Evolutionary conservation across 1,284 basidiomycete species (phyloP).

Genomic region (Xerocomus amazonicus): DNA sequence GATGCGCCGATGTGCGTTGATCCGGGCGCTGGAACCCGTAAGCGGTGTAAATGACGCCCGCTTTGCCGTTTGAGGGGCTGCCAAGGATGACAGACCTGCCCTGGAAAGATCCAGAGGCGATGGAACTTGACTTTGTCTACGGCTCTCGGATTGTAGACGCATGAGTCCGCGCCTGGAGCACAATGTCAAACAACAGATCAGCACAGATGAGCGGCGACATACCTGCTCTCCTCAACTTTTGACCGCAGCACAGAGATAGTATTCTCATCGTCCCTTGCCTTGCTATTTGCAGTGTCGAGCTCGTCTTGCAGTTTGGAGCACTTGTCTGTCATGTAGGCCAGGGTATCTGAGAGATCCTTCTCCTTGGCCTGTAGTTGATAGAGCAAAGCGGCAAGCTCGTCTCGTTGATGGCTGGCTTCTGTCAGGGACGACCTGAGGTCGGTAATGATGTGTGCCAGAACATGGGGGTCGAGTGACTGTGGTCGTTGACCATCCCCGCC

Average conservation of each 20-base stretch:
- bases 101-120: conserved; percentile 54
- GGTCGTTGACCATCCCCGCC: conserved; percentile 33
- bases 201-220: conserved; percentile 19
- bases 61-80: conserved; percentile 51
- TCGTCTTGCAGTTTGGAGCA: conserved; percentile 59
- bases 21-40: conserved; percentile 49
- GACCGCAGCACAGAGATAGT: conserved; percentile 75
- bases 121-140: conserved; percentile 56
- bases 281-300: conserved; percentile 54
- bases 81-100: conserved; percentile 38
- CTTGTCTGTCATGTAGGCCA: conserved; percentile 62
- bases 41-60: conserved; percentile 70
- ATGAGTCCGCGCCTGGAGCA: conserved; percentile 73
- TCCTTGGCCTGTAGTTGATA: conserved; percentile 51
- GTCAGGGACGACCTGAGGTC: conserved; percentile 60
- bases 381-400: conserved; percentile 53
- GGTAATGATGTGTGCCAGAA: conserved; percentile 69
- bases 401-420: conserved; percentile 63
- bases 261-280: conserved; percentile 75
- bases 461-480: conserved; percentile 65
- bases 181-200: conserved; percentile 1
- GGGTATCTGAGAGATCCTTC: conserved; percentile 54
- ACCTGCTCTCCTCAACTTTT: conserved; percentile 91
- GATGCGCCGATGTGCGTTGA: conserved; percentile 59
- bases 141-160: conserved; percentile 82